phyloP scores from a whole-genome alignment of 129 eudicot species.

The Cynara cardunculus region DNA sequence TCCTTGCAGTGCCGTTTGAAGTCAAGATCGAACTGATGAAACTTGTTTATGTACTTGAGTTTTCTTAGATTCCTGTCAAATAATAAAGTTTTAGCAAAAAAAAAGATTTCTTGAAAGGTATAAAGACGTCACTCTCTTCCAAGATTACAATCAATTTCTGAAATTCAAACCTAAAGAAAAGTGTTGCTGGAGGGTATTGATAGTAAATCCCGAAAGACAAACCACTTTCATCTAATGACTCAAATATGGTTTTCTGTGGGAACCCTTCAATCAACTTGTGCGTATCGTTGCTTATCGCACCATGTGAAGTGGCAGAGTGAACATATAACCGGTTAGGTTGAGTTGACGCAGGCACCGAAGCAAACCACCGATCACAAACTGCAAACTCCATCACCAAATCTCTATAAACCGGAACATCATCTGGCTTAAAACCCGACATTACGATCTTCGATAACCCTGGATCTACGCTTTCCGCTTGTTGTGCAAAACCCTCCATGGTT shows the following conservation, averaged over 20 bases:
- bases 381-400: conserved; percentile 49
- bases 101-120: not conserved
- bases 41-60: conserved; percentile 61
- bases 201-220: conserved; percentile 41
- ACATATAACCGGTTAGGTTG: conserved; percentile 52
- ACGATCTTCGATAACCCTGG: conserved; percentile 33
- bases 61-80: conserved; percentile 66
- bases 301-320: conserved; percentile 50
- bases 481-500: conserved; percentile 47
- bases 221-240: conserved; percentile 39
- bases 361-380: conserved; percentile 58
- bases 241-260: conserved; percentile 57
- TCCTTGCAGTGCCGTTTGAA: conserved; percentile 77
- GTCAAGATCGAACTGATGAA: conserved; percentile 69
- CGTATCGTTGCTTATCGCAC: conserved; percentile 34
- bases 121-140: not conserved
- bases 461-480: conserved; percentile 32
- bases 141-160: not conserved
- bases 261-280: conserved; percentile 29
- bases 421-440: conserved; percentile 53
- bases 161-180: conserved; percentile 36
- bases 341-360: conserved; percentile 45
- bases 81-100: not conserved
- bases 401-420: conserved; percentile 37
- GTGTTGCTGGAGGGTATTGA: conserved; percentile 39